Evolutionary conservation across 1,284 basidiomycete genomes (phyloP).

Genomic region (Coriolopsis trogii): DNA sequence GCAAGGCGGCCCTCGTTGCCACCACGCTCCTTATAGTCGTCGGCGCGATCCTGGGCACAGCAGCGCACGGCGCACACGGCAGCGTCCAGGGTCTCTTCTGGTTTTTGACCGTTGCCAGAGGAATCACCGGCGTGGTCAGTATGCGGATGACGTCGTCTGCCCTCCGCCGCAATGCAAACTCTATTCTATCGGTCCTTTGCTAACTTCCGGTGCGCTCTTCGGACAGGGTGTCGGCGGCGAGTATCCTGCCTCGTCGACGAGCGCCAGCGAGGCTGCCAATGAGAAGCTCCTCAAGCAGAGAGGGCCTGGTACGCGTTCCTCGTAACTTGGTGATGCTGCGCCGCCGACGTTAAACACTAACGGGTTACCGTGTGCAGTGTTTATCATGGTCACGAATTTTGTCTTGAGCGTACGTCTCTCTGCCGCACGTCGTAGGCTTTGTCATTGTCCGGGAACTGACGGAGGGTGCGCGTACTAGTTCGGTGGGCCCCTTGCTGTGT

Average conservation of each 20-base stretch:
- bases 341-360: constrained; percentile 2
- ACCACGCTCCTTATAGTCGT: constrained; percentile 75
- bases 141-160: neutral
- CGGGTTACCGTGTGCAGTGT: constrained; percentile 44
- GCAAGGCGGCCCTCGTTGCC: constrained; percentile 70
- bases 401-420: constrained; percentile 49
- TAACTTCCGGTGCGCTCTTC: neutral
- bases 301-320: constrained; percentile 54
- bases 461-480: constrained; percentile 50
- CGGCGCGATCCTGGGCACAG: constrained; percentile 73
- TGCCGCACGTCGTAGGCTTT: constrained; percentile 1
- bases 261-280: constrained; percentile 74
- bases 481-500: constrained; percentile 71
- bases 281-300: constrained; percentile 65
- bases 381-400: constrained; percentile 79
- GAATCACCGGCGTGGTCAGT: constrained; percentile 70
- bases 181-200: constrained; percentile 5
- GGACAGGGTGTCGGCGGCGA: constrained; percentile 76
- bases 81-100: constrained; percentile 69
- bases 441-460: constrained; percentile 17
- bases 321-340: constrained; percentile 1
- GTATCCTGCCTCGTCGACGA: constrained; percentile 74
- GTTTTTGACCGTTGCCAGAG: constrained; percentile 76
- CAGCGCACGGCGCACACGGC: constrained; percentile 65
- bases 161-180: too few species aligned